phyloP scores from a whole-genome alignment of 768 basidiomycete genomes.

The Trametes elegans region DNA sequence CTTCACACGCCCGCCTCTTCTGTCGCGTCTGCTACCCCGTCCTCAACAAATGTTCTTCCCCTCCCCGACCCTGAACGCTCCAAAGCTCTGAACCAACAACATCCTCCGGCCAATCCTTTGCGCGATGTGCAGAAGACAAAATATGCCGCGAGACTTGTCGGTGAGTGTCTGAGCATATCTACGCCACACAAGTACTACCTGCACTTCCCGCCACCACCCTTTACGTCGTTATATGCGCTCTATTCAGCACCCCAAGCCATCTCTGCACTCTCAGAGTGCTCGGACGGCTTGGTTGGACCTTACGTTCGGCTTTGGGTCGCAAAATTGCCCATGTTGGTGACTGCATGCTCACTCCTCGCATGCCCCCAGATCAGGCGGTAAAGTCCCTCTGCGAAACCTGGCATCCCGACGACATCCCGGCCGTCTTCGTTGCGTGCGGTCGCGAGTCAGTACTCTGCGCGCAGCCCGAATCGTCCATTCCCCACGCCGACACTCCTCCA shows the following conservation, averaged over 20 bases:
- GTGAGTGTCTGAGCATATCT: constrained; percentile 42
- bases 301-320: neutral
- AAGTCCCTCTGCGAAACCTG: constrained; percentile 78
- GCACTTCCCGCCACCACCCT: neutral
- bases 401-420: constrained; percentile 73
- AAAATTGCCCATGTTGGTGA: constrained; percentile 2
- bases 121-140: constrained; percentile 56
- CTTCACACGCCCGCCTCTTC: constrained; percentile 60
- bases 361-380: constrained; percentile 67
- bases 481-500: neutral
- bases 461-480: constrained; percentile 28
- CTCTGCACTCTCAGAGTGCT: constrained; percentile 3
- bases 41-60: constrained; percentile 31
- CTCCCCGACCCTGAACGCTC: constrained; percentile 34
- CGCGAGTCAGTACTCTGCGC: constrained; percentile 18
- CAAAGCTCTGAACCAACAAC: constrained; percentile 33
- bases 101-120: constrained; percentile 34
- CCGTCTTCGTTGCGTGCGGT: constrained; percentile 38
- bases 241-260: no score
- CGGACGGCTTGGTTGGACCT: neutral
- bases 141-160: constrained; percentile 67
- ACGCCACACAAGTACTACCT: neutral
- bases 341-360: constrained; percentile 7
- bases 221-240: neutral
- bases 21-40: constrained; percentile 46